Evolutionary conservation across 1,284 basidiomycete genomes (phyloP), one percentile per base, ranked within the genome.

Genomic region (Irpex sp.): DNA sequence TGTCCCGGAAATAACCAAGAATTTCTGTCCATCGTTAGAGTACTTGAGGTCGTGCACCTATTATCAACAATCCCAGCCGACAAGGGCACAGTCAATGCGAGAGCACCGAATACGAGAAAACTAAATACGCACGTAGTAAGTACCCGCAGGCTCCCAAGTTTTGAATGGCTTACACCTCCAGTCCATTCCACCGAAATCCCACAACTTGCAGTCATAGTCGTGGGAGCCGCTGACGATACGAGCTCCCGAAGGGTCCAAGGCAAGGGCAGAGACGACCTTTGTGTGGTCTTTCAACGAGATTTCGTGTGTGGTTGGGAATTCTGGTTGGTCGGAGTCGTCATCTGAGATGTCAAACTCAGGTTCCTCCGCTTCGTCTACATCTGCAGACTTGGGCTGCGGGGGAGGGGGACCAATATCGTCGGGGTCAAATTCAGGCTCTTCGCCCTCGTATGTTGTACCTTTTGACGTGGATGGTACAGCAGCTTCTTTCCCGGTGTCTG

Each of bases 161-260:
- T 95, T 93, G 85, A 99, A 99, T 13, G 97, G 96, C 73, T 93
- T 92, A 75, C 87, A 85, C 70, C 92, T 84, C 66, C 83, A 79
- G 70, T 93, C 92, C 97, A 99, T 99, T 5, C 97, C 97, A 70
- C 97, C 97, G 78, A 99, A 99, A 76, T 99, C 97, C 96, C 96
- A 99, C 59, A 99, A 77, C 76, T 98, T 98, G 77, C 93, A 90
- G 75, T 97, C 94, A 72, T 98, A 98, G 77, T 99, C 97, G 76
- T 98, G 92, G 15, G 92, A 93, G 8, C 97, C 97, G 1, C 94
- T 93, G 5, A 93, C 80, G 35, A 99, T 79, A 35, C 97, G 88
- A 2, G 96, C 94, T 56, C 97, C 97, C 11, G 95, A 93, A 0
- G 94, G 89, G 74, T 99, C 97, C 47, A 99, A 80, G 0, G 94